Conservation (phyloP, 352 stramenopile species). For the Phytophthora multivora region DNA sequence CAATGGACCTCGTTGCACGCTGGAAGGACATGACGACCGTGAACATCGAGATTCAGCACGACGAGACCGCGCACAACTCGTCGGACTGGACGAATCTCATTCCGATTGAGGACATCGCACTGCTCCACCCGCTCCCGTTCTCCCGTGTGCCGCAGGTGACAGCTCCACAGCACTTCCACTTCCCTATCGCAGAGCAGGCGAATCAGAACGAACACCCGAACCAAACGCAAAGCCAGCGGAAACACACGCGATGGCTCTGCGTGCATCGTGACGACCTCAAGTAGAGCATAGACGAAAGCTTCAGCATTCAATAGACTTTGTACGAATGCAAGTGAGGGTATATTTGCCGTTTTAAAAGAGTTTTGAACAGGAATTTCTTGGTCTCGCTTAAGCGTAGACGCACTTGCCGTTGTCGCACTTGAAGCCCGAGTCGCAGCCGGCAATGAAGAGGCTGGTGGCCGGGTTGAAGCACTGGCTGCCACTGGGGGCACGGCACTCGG, state of each 20-base stretch:
- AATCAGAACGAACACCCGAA: slow-evolving; percentile 30
- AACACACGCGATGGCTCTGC: slow-evolving; percentile 53
- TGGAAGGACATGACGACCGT: slow-evolving; percentile 76
- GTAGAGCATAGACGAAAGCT: slow-evolving; percentile 17
- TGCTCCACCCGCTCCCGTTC: slow-evolving; percentile 71
- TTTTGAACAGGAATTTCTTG: slow-evolving; percentile 7
- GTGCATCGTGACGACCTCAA: slow-evolving; percentile 21
- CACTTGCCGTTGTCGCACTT: slow-evolving; percentile 41
- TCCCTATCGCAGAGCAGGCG: slow-evolving; percentile 50
- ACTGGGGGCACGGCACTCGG: slow-evolving; percentile 14
- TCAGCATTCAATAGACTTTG: no score
- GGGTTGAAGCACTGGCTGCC: slow-evolving; percentile 37
- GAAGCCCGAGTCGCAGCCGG: slow-evolving; percentile 29
- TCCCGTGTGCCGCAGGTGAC: slow-evolving; percentile 71
- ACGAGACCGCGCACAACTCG: slow-evolving; percentile 36
- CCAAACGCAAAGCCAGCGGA: slow-evolving; percentile 22
- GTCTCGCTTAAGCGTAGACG: slow-evolving; percentile 27
- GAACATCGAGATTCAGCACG: slow-evolving; percentile 76
- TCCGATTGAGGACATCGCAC: slow-evolving; percentile 55
- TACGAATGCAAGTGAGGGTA: not conserved
- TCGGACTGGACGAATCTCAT: slow-evolving; percentile 31
- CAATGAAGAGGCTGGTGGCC: slow-evolving; percentile 25
- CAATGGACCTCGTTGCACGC: slow-evolving; percentile 72
- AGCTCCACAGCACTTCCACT: slow-evolving; percentile 48
- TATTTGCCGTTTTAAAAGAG: slow-evolving; percentile 1